Evolutionary conservation across 108 stramenopile genomes (phyloP).

Genomic region (Craspedostauros australis): DNA sequence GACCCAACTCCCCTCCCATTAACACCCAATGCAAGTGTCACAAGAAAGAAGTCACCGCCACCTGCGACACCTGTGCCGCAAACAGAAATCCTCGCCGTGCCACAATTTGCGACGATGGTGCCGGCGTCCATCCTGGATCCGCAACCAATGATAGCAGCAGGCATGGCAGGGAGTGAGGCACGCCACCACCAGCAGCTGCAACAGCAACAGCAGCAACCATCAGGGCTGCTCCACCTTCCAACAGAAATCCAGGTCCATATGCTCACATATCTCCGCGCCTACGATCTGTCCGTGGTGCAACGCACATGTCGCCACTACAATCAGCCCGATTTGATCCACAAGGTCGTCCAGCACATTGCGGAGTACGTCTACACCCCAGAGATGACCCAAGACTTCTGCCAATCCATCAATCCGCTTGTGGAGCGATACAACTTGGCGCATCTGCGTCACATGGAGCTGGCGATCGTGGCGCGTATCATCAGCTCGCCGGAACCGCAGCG

Average conservation of each 20-base stretch:
- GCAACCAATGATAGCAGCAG: constrained; percentile 1
- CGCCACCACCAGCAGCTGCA: too few species aligned
- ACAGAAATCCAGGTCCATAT: constrained; percentile 62
- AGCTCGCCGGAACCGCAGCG: constrained; percentile 67
- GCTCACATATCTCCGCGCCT: constrained; percentile 76
- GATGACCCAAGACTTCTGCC: constrained; percentile 47
- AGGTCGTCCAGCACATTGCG: constrained; percentile 49
- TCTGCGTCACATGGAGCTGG: constrained; percentile 84
- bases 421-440: constrained; percentile 59
- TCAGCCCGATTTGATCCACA: constrained; percentile 47
- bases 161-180: constrained; percentile 42
- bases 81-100: too few species aligned
- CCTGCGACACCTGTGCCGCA: too few species aligned
- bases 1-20: too few species aligned
- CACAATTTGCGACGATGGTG: too few species aligned
- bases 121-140: too few species aligned
- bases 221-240: constrained; percentile 37
- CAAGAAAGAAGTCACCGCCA: too few species aligned
- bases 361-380: constrained; percentile 67
- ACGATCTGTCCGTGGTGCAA: constrained; percentile 70
- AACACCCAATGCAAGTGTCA: too few species aligned
- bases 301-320: constrained; percentile 59
- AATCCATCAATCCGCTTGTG: not conserved
- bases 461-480: constrained; percentile 80
- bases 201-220: too few species aligned